phyloP scores from a whole-genome alignment of 2,329 filamentous ascomycete species.

The Ophiostoma piceae region DNA sequence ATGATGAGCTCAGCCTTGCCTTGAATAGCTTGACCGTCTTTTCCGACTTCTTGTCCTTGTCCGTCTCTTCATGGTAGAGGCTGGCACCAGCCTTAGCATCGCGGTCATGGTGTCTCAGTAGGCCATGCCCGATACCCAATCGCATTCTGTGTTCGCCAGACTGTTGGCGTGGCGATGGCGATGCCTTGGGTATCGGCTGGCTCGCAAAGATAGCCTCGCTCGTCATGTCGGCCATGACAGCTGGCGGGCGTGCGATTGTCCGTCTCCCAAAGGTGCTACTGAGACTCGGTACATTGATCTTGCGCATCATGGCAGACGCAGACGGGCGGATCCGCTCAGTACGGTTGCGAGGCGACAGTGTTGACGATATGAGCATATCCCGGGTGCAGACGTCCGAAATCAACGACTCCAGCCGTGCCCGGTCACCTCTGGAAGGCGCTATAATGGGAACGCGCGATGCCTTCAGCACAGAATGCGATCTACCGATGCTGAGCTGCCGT shows the following conservation, averaged over 20 bases:
- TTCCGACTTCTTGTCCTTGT: neutral
- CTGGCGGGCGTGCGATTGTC: slow-evolving; percentile 45
- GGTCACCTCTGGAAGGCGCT: slow-evolving; percentile 67
- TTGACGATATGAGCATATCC: slow-evolving; percentile 74
- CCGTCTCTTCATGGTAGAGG: neutral
- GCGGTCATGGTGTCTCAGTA: slow-evolving; percentile 6
- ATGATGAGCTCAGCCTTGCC: neutral
- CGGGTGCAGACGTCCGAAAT: slow-evolving; percentile 80
- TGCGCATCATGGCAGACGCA: slow-evolving; percentile 83
- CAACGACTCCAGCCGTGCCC: slow-evolving; percentile 68
- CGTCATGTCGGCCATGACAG: slow-evolving; percentile 18
- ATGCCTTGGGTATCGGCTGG: slow-evolving; percentile 24
- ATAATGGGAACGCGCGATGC: slow-evolving; percentile 63
- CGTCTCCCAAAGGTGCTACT: slow-evolving; percentile 69
- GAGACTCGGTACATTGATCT: slow-evolving; percentile 77
- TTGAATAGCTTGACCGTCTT: neutral
- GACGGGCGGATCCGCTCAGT: slow-evolving; percentile 68
- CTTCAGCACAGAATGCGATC: slow-evolving; percentile 73
- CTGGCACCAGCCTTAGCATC: neutral
- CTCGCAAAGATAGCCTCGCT: neutral
- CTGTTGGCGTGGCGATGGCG: neutral
- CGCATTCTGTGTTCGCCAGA: neutral
- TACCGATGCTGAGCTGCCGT: slow-evolving; percentile 41
- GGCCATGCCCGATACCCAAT: neutral
- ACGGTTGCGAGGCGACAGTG: slow-evolving; percentile 62